Conservation (phyloP, 1,284 basidiomycete genomes). For the Takashimella koratensis region DNA sequence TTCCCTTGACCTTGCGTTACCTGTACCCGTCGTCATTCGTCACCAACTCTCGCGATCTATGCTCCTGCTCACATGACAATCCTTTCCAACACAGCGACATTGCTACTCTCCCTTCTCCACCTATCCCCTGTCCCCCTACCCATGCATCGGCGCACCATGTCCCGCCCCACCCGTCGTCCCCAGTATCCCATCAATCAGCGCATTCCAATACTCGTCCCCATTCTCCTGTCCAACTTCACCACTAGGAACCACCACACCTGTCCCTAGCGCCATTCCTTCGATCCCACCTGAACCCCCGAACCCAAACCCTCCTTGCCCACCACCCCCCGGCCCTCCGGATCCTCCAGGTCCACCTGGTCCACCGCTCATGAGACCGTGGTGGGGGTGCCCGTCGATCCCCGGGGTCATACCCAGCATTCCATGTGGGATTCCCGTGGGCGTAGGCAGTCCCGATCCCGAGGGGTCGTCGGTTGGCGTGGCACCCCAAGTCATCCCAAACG, state of each 20-base stretch:
- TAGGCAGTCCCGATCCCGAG: not conserved
- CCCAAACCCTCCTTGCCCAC: not conserved
- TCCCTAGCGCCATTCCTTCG: conserved; percentile 12
- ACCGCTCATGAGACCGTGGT: not conserved
- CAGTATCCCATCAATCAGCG: conserved; percentile 44
- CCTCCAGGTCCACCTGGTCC: not conserved
- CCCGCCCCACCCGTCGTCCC: conserved; percentile 16
- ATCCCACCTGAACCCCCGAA: conserved; percentile 7
- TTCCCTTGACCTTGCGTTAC: no score
- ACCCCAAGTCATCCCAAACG: conserved; percentile 9
- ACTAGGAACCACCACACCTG: not conserved
- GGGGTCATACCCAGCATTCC: not conserved
- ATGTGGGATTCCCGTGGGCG: not conserved
- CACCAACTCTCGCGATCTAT: no score
- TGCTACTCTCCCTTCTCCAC: not conserved
- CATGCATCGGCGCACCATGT: not conserved
- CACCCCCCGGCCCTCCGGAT: not conserved
- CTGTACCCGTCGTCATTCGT: no score
- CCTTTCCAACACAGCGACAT: no score
- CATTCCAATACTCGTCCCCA: conserved; percentile 49
- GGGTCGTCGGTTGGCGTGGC: not conserved
- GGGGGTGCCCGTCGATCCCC: not conserved
- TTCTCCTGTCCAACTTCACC: conserved; percentile 24
- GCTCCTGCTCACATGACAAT: no score
- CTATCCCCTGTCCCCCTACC: not conserved